Evolutionary conservation across 768 basidiomycete genomes (phyloP).

Genomic region (Collybiopsis confluens): DNA sequence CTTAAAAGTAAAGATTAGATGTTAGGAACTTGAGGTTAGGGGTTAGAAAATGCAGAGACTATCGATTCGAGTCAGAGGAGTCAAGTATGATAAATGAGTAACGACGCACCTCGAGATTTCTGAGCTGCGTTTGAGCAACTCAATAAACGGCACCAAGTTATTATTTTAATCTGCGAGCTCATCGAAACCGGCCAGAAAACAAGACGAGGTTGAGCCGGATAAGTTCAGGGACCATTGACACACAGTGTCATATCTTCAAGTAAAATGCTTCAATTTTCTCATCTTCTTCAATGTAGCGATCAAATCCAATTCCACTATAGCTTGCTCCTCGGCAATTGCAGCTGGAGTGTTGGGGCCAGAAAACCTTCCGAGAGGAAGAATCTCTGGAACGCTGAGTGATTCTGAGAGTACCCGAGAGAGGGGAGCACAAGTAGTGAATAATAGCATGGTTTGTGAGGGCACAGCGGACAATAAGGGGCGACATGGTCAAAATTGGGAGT

Average conservation of each 20-base stretch:
- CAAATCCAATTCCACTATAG: neutral
- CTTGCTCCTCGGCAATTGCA: neutral
- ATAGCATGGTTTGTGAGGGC: no score
- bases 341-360: neutral
- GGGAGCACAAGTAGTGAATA: neutral
- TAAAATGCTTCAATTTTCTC: conserved; percentile 2
- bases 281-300: neutral
- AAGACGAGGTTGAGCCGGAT: no score
- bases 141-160: neutral
- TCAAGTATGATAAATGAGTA: no score
- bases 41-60: no score
- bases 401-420: neutral
- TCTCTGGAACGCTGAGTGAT: neutral
- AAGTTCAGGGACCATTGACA: neutral
- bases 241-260: neutral
- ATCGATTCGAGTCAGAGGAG: no score
- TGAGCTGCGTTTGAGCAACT: neutral
- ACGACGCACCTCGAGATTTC: neutral
- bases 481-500: no score
- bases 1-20: no score
- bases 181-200: neutral
- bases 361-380: neutral
- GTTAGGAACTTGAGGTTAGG: no score
- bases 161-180: neutral
- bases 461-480: no score